Conservation (phyloP, 495 filamentous ascomycete genomes). For the Penicillium antarcticum region DNA sequence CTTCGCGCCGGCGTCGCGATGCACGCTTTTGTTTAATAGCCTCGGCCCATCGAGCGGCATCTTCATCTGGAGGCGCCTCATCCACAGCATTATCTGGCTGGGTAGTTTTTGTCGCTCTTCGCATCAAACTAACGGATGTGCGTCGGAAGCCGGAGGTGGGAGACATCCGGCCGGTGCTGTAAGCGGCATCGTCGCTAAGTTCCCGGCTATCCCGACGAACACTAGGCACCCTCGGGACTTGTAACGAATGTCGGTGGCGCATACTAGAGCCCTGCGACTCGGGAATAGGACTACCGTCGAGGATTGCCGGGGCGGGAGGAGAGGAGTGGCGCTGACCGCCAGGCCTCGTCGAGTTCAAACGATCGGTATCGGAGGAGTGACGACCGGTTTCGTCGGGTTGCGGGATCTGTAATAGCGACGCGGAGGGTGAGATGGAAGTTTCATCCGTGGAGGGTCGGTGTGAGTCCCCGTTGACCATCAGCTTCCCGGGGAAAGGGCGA, state of each 20-base stretch:
- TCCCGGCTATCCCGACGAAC: slow-evolving; percentile 53
- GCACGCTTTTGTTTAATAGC: slow-evolving; percentile 86
- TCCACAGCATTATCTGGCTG: slow-evolving; percentile 80
- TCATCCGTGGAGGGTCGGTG: slow-evolving; percentile 35
- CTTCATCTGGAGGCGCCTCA: slow-evolving; percentile 81
- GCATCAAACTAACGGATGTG: slow-evolving; percentile 75
- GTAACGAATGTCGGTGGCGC: slow-evolving; percentile 85
- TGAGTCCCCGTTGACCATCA: slow-evolving; percentile 40
- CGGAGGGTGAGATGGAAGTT: slow-evolving; percentile 24
- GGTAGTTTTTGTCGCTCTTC: slow-evolving; percentile 78
- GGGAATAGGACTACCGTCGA: slow-evolving; percentile 39
- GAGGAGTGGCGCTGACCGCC: slow-evolving; percentile 71
- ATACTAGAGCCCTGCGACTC: slow-evolving; percentile 47
- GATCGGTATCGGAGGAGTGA: slow-evolving; percentile 38
- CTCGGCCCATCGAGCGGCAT: slow-evolving; percentile 89
- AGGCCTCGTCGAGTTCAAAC: slow-evolving; percentile 33
- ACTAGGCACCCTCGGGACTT: slow-evolving; percentile 66
- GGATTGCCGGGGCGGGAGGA: slow-evolving; percentile 57
- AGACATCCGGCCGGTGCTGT: slow-evolving; percentile 78
- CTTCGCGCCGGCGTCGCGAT: slow-evolving; percentile 74
- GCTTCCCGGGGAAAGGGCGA: slow-evolving; percentile 31
- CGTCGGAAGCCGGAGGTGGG: slow-evolving; percentile 66
- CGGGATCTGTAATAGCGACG: slow-evolving; percentile 30
- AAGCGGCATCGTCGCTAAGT: slow-evolving; percentile 59
- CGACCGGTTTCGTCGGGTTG: slow-evolving; percentile 36